These are phyloP conservation scores for Alternaria sp. DNA, from an alignment of 2,329 filamentous ascomycete genomes.

Conservation along the genomic window DNA sequence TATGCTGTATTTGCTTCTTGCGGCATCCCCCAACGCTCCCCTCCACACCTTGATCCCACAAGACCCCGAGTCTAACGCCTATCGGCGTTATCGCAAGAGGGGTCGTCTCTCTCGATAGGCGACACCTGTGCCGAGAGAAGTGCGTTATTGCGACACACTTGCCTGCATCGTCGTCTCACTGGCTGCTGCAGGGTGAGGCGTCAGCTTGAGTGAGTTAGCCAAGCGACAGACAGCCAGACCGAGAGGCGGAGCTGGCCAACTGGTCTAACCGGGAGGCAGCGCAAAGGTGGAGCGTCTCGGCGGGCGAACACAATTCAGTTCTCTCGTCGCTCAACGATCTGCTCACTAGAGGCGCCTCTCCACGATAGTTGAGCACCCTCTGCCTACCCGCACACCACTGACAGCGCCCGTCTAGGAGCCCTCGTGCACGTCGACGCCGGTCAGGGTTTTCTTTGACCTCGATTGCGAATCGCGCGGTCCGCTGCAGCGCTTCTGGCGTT, in stretches of 20 bases:
- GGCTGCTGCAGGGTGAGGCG: slow-evolving; percentile 34
- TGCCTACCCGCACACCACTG: slow-evolving; percentile 18
- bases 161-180: slow-evolving; percentile 30
- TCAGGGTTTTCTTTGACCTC: slow-evolving; percentile 31
- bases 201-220: slow-evolving; percentile 22
- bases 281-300: slow-evolving; percentile 25
- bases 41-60: slow-evolving; percentile 35
- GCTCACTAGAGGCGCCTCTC: slow-evolving; percentile 18
- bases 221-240: slow-evolving; percentile 12
- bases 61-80: slow-evolving; percentile 37
- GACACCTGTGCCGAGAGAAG: slow-evolving; percentile 24
- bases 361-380: slow-evolving; percentile 13
- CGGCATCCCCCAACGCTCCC: slow-evolving; percentile 27
- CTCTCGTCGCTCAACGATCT: slow-evolving; percentile 19
- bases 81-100: slow-evolving; percentile 42
- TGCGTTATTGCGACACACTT: slow-evolving; percentile 30
- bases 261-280: slow-evolving; percentile 1
- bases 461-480: slow-evolving; percentile 38
- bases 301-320: slow-evolving; percentile 32
- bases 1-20: slow-evolving; percentile 31
- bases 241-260: slow-evolving; percentile 17
- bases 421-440: slow-evolving; percentile 21
- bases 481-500: slow-evolving; percentile 42
- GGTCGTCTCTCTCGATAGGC: slow-evolving; percentile 35
- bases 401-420: slow-evolving; percentile 23